Base-by-base conservation (phyloP, 768 basidiomycete genomes). In the Russula dissimulans region DNA sequence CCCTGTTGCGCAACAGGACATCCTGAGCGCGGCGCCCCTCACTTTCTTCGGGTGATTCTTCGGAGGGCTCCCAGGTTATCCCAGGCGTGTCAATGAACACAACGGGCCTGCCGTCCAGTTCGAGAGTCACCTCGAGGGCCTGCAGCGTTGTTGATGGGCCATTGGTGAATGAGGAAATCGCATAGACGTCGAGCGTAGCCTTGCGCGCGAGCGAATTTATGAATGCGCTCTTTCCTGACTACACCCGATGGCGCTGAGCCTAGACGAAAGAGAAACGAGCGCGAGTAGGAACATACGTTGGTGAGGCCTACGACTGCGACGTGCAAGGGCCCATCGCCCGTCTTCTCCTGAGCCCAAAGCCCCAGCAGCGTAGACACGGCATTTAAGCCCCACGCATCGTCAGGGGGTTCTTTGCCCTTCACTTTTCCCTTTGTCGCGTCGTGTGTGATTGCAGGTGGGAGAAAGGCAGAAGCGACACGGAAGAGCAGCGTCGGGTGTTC, bases 1-100 rank as follows among this genome's bases (percentile, higher is more conserved):
- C 94, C 64, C 85, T 80, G 69, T 81, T 86, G 50, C 92, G 80
- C 64, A 89, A 69, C n/a, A 95, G 71, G 56, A 93, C 81, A 68
- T 97, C 94, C 18, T 79, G 81, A 5, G 83, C 79, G 39, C 82
- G 78, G 5, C 54, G 53, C 57, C 52, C 69, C 34, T 75, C 75
- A 15, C 65, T 59, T 32, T 75, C 75, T 38, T 77, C 78, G 11
- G 69, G 72, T 22, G 75, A 69, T 15, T 76, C 74, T 9, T 57
- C 62, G 3, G 70, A 57, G 38, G 68, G 69, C 74, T 72, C 70
- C 78, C 83, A 85, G 53, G 81, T 77, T 65, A 93, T 73, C n/a
- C 94, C 94, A 36, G 94, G 94, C 0, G 91, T 95, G 71, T 97
- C 94, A 66, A 94, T 83, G 57, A 95, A 67, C 38, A 80, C 80